Base-by-base conservation (phyloP, 2,329 filamentous ascomycete genomes). In the Aspergillus sp. region DNA sequence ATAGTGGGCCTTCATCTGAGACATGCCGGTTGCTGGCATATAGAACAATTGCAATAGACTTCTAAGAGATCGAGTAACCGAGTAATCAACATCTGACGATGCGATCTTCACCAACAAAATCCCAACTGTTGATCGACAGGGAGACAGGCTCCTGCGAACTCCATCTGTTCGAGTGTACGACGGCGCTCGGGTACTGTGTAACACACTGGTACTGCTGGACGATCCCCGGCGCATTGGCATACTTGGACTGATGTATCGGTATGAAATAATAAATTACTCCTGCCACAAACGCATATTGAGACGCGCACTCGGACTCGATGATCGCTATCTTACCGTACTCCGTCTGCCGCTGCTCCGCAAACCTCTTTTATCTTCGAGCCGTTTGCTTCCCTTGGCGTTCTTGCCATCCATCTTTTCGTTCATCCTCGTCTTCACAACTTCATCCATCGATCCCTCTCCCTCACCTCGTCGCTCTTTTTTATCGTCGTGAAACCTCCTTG, bases 401-500 rank as follows among this genome's bases (percentile, higher is more conserved):
- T 39, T 25, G 27, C 27, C 27, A 31, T 31, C 27, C 9, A 31
- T 31, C 27, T 25, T 47, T 31, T 37, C 39, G n/a, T 33, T 45
- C 31, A 11, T 49, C 15, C 6, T 35, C 53, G 21, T 45, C 44
- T 48, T 54, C 25, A 43, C 37, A 14, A 4, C 17, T 33, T 15
- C 6, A 6, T n/a, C 37, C 25, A 49, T 43, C 49, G 6, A 37
- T 57, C 14, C 6, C 31, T 31, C 43, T 41, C 12, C 23, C 31
- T 31, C 40, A 31, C 44, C 50, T 44, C 11, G 49, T 50, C 45
- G 33, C 19, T 55, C 46, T 51, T 55, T 51, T n/a, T 51, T 35
- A n/a, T 46, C 35, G 43, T 35, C 46, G 43, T 60, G 50, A 51
- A 51, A 50, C 41, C 48, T 55, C 54, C 33, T 33, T 54, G 51